Base-by-base conservation (phyloP, 2,329 filamentous ascomycete genomes). In the Cladosporium sp. region DNA sequence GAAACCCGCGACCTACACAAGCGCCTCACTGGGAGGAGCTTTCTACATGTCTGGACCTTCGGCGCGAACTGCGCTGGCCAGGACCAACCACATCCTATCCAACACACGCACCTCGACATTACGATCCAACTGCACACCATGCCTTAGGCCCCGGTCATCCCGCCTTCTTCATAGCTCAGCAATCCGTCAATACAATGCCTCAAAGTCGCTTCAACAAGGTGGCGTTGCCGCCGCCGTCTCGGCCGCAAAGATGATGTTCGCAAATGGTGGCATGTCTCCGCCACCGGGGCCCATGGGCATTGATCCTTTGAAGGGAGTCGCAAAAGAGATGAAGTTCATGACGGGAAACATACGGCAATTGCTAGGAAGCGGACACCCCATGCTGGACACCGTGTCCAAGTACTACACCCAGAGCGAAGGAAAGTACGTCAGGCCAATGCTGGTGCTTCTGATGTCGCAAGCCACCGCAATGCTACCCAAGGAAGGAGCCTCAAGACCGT, bases 401-500 rank as follows among this genome's bases (percentile, higher is more conserved):
- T 99, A 99, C 83, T 99, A 99, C 79, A 97, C 95, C 25, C 91
- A 94, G 74, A 91, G 91, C 66, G 93, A 98, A 83, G 95, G 95
- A 68, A 99, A 99, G 82, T 95, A 98, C 79, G 89, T 99, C 72
- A 89, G 95, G 70, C 95, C 95, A 32, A 87, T 97, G 78, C 90
- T 99, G 67, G 93, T 99, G 32, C 86, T 99, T 68, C 88, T 99
- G 73, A 98, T 99, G 94, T 94, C 93, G 68, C 88, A 93, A 76
- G 95, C 95, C 5, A 97, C 94, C 1, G 88, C 92, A n/a, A 81
- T 92, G 84, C 91, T 84, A 79, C 92, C 82, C 83, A 93, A 84
- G 76, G 72, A 57, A 69, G 67, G 71, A 53, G 72, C 70, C 16
- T 49, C 68, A 73, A 23, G 75, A 79, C 30, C 62, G 14, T 28